Evolutionary conservation across 805 yeast genomes (phyloP).

Genomic region (Saccharomycopsis babjevae): DNA sequence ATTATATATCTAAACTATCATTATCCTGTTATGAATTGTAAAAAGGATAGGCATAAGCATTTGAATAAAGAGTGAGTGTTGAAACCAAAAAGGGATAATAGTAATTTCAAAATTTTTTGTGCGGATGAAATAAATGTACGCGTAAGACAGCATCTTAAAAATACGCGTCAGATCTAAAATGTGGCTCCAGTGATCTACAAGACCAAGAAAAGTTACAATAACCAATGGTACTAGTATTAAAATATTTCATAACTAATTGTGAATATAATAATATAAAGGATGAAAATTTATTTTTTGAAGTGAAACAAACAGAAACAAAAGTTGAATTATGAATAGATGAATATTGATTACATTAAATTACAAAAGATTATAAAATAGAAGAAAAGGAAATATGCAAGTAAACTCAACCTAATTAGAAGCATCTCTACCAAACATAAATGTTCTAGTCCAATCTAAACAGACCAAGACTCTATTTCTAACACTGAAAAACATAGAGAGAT

Average conservation of each 20-base stretch:
- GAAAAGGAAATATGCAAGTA: background rate
- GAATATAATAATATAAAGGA: background rate
- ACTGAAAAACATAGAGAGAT: constrained; percentile 84
- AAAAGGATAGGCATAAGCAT: too few relatives aligned
- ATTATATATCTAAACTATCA: constrained; percentile 20
- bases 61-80: too few relatives aligned
- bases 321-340: background rate
- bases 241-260: background rate
- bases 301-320: background rate
- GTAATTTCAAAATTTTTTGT: too few relatives aligned
- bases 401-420: constrained; percentile 10
- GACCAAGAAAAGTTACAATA: too few relatives aligned
- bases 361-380: background rate
- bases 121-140: too few relatives aligned
- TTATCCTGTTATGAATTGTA: too few relatives aligned
- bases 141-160: too few relatives aligned
- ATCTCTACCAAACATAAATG: constrained; percentile 85
- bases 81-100: too few relatives aligned
- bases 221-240: too few relatives aligned
- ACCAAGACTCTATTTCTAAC: constrained; percentile 83
- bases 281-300: too few relatives aligned
- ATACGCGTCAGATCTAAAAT: too few relatives aligned
- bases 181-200: too few relatives aligned
- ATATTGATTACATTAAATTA: background rate
- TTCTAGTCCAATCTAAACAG: constrained; percentile 81